phyloP scores from a whole-genome alignment of 2,329 filamentous ascomycete genomes.

The Aureobasidium subglaciale region DNA sequence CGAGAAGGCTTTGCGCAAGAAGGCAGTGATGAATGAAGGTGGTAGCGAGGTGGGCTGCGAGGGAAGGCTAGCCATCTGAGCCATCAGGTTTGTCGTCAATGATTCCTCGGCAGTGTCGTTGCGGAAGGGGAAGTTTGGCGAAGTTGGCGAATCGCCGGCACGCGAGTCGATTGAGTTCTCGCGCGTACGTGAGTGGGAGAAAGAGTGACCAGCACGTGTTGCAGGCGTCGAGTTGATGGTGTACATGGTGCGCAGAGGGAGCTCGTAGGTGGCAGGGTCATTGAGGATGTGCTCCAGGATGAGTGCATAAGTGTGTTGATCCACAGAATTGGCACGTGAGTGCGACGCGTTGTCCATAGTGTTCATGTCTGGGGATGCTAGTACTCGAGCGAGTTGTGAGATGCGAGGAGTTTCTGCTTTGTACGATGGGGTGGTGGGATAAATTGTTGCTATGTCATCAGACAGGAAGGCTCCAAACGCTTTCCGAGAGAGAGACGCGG shows the following conservation, averaged over 20 bases:
- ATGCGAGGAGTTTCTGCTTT: conserved; percentile 8
- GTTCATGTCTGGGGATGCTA: neutral
- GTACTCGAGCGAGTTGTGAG: neutral
- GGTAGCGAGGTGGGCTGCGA: conserved; percentile 56
- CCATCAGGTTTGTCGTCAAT: conserved; percentile 46
- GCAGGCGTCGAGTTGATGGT: conserved; percentile 50
- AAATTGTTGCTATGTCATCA: conserved; percentile 7
- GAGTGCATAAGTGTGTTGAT: conserved; percentile 25
- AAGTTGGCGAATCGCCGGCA: conserved; percentile 31
- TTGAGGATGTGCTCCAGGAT: conserved; percentile 55
- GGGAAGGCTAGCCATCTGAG: conserved; percentile 51
- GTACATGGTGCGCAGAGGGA: conserved; percentile 62
- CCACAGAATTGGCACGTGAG: conserved; percentile 30
- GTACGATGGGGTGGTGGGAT: neutral
- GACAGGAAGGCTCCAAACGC: neutral
- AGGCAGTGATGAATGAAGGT: conserved; percentile 55
- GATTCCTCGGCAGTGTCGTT: conserved; percentile 31
- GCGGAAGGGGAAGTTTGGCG: conserved; percentile 25
- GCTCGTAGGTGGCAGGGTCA: conserved; percentile 57
- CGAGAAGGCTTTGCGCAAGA: conserved; percentile 54
- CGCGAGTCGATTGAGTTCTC: conserved; percentile 9
- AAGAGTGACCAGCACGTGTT: conserved; percentile 34
- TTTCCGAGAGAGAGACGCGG: conserved; percentile 8
- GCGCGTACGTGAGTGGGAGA: conserved; percentile 17
- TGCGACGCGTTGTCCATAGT: conserved; percentile 15